Evolutionary conservation across 164 flowering plant genomes (phyloP).

Genomic region (Tetracentron sinense): DNA sequence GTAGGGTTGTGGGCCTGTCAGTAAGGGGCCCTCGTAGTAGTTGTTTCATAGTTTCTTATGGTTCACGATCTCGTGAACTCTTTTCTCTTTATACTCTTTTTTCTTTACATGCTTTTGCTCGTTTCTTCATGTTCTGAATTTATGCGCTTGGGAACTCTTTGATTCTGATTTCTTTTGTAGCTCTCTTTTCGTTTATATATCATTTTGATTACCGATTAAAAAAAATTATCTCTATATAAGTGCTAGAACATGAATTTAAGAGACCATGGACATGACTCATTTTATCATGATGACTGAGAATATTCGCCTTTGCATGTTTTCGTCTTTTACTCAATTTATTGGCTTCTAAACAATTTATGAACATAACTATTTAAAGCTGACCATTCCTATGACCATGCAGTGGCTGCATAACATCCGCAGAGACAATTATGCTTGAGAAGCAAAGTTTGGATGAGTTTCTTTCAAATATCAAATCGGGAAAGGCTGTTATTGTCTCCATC

Average conservation of each 20-base stretch:
- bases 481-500: conserved; percentile 70
- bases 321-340: not conserved
- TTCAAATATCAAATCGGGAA: conserved; percentile 56
- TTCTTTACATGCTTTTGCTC: too few relatives aligned
- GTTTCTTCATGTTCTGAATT: too few relatives aligned
- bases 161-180: too few relatives aligned
- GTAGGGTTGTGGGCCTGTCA: too few relatives aligned
- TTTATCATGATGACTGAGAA: not conserved
- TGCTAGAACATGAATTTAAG: not conserved
- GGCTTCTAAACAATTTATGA: not conserved
- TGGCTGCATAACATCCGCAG: conserved; percentile 95
- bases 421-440: conserved; percentile 95
- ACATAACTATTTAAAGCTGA: not conserved
- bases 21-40: too few relatives aligned
- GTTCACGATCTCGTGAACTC: too few relatives aligned
- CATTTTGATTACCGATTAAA: too few relatives aligned
- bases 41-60: too few relatives aligned
- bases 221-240: too few relatives aligned
- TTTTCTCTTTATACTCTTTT: too few relatives aligned
- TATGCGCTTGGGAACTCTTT: too few relatives aligned
- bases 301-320: not conserved
- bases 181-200: too few relatives aligned
- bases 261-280: not conserved
- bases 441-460: conserved; percentile 92
- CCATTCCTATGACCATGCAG: conserved; percentile 37